A percentile compares a stretch with the other conserved stretches of the same genome.
Evolutionary conservation across 805 yeast genomes (phyloP).

Genomic region (Nakazawaea wyomingensis): DNA sequence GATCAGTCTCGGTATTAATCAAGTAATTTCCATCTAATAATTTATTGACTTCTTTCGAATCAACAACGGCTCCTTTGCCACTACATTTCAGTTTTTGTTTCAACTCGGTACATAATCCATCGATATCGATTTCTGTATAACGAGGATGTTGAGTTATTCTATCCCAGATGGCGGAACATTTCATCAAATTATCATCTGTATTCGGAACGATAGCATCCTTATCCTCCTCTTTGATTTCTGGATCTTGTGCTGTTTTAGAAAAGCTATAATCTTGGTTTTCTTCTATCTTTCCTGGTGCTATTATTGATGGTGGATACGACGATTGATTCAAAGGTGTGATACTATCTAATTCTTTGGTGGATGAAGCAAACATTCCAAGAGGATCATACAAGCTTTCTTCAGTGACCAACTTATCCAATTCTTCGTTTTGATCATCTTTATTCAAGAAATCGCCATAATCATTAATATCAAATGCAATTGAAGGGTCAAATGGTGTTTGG

Average conservation of each 20-base stretch:
- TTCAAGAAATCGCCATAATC: constrained; percentile 8
- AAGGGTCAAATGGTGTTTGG: constrained; percentile 46
- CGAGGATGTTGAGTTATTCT: constrained; percentile 90
- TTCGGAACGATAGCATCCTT: constrained; percentile 64
- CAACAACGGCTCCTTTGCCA: constrained; percentile 85
- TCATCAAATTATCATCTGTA: constrained; percentile 52
- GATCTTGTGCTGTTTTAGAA: neutral
- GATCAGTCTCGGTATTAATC: neutral
- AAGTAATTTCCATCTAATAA: constrained; percentile 27
- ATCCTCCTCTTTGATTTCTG: neutral
- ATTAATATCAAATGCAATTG: constrained; percentile 38
- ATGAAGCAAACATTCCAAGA: constrained; percentile 23
- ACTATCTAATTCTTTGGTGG: constrained; percentile 11
- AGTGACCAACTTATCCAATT: constrained; percentile 35
- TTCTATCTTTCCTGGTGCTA: too few species aligned
- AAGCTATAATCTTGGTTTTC: too few species aligned
- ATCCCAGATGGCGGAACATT: constrained; percentile 95
- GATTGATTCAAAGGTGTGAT: constrained; percentile 14
- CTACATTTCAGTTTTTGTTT: constrained; percentile 93
- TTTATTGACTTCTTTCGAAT: constrained; percentile 70
- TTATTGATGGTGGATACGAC: constrained; percentile 22
- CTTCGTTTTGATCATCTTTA: constrained; percentile 5
- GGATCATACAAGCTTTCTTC: constrained; percentile 59
- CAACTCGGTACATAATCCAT: constrained; percentile 85
- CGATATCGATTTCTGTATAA: constrained; percentile 90